These are phyloP conservation scores for Geranomyces michiganensis DNA, from an alignment of 192 early-diverging fungal species.

Conservation along the genomic window DNA sequence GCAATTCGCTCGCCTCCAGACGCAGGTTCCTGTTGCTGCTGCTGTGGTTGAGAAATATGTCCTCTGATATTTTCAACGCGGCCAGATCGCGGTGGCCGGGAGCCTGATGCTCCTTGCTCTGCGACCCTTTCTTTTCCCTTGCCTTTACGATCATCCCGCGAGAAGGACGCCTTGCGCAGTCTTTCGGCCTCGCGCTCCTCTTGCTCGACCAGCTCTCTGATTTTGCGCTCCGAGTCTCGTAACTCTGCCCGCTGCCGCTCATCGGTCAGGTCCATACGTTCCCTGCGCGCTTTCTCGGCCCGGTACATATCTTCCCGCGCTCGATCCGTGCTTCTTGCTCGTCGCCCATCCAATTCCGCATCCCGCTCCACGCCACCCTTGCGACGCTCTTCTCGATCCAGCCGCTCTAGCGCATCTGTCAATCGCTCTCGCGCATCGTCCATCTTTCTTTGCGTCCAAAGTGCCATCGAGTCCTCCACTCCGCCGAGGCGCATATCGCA, in stretches of 20 bases:
- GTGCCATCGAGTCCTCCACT: slow-evolving; percentile 16
- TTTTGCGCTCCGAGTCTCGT: neutral
- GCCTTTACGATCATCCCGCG: slow-evolving; percentile 8
- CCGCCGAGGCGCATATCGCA: slow-evolving; percentile 12
- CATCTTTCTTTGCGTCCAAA: slow-evolving; percentile 26
- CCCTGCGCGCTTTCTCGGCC: neutral
- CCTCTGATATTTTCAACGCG: neutral
- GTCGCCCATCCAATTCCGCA: neutral
- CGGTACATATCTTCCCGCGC: slow-evolving; percentile 8
- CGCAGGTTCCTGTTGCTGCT: neutral
- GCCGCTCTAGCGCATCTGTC: slow-evolving; percentile 25
- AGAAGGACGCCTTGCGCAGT: slow-evolving; percentile 3
- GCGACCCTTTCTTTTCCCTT: slow-evolving; percentile 22
- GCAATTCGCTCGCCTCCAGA: neutral
- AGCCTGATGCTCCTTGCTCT: neutral
- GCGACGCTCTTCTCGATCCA: slow-evolving; percentile 14
- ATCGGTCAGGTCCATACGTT: neutral
- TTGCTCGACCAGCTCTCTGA: slow-evolving; percentile 4
- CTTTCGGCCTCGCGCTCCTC: slow-evolving; percentile 8
- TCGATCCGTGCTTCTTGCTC: neutral
- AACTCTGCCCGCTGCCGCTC: neutral
- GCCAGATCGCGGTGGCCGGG: neutral
- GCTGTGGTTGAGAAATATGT: neutral
- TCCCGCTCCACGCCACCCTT: slow-evolving; percentile 1
- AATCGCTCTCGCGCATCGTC: slow-evolving; percentile 24